Conservation (phyloP, 441 rosid genomes). For the Syzygium malaccense region DNA sequence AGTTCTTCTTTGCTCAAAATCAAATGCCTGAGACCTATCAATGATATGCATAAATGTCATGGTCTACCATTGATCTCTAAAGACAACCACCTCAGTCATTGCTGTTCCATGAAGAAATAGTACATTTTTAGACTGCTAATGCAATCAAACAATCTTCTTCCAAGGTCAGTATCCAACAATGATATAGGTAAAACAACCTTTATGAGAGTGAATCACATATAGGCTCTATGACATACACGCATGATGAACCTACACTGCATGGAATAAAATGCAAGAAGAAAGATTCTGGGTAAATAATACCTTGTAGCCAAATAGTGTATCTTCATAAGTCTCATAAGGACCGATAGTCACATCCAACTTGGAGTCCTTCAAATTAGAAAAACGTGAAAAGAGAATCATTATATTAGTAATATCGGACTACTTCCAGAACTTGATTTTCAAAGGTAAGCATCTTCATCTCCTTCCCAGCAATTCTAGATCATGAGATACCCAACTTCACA, state of each 20-base stretch:
- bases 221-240: neutral
- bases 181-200: neutral
- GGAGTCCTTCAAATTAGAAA: conserved; percentile 53
- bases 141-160: neutral
- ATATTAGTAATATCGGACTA: neutral
- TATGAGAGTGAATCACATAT: neutral
- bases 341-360: conserved; percentile 90
- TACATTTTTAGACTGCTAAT: neutral
- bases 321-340: conserved; percentile 95
- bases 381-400: neutral
- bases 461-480: neutral
- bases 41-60: neutral
- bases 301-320: conserved; percentile 83
- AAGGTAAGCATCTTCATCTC: neutral
- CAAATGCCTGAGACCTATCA: neutral
- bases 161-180: neutral
- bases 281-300: conserved; percentile 23
- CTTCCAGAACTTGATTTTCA: neutral
- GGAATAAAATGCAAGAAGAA: neutral
- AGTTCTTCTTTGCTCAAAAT: neutral
- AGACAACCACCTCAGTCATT: neutral
- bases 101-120: neutral
- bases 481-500: neutral
- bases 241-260: neutral
- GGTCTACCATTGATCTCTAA: neutral